Conservation (phyloP, 164 flowering plant genomes). For the Chimonanthus praecox region DNA sequence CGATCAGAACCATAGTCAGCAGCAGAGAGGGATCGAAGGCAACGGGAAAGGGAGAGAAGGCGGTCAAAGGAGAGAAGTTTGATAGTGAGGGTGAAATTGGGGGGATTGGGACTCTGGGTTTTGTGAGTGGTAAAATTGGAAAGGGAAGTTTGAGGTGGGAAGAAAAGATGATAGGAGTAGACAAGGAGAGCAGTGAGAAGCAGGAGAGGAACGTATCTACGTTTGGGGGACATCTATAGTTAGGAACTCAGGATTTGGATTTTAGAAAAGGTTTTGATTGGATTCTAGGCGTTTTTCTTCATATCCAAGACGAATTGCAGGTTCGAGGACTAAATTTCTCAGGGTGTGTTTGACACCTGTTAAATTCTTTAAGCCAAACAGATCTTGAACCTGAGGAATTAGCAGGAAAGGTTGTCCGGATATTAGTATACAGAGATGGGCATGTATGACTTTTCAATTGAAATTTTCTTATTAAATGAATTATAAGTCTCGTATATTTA, state of each 20-base stretch:
- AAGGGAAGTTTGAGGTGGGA: slow-evolving; percentile 8
- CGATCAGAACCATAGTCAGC: slow-evolving; percentile 56
- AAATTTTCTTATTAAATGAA: too few species aligned
- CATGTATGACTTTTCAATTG: too few species aligned
- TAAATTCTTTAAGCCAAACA: too few species aligned
- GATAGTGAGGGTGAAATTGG: slow-evolving; percentile 57
- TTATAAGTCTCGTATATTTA: too few species aligned
- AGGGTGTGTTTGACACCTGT: too few species aligned
- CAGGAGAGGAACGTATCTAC: slow-evolving; percentile 31
- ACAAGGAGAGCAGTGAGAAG: slow-evolving; percentile 27
- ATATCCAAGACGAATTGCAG: too few species aligned
- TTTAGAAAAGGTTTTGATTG: not conserved
- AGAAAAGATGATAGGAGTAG: slow-evolving; percentile 23
- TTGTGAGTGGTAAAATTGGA: slow-evolving; percentile 9
- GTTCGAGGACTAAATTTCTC: too few species aligned
- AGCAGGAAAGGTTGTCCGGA: too few species aligned
- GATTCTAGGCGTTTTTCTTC: too few species aligned
- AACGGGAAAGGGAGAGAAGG: slow-evolving; percentile 64
- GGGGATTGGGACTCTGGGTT: slow-evolving; percentile 8
- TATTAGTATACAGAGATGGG: too few species aligned
- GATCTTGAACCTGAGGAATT: too few species aligned
- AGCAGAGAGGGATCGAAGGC: slow-evolving; percentile 67
- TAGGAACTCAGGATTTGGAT: not conserved
- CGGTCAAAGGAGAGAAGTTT: slow-evolving; percentile 84
- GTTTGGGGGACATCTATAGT: slow-evolving; percentile 16